A percentile compares a stretch with the other conserved stretches of the same genome.
Evolutionary conservation across 176 grass and related monocot species (phyloP).

Genomic region (Bothriochloa decipiens): DNA sequence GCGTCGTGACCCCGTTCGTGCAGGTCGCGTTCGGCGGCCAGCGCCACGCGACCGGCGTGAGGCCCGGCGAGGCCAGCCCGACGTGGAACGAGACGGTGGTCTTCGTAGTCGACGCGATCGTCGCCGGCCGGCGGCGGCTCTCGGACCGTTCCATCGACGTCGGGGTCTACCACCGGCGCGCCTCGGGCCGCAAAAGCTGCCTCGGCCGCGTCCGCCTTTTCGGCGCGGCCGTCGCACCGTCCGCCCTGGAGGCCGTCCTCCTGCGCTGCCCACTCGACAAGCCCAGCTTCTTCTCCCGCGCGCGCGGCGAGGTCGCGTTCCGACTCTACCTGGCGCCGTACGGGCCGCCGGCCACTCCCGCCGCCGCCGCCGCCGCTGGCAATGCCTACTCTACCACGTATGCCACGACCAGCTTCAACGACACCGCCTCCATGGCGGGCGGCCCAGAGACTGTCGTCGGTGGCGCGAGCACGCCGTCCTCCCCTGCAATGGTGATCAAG

Average conservation of each 20-base stretch:
- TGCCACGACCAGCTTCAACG: not conserved
- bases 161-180: slow-evolving; percentile 19
- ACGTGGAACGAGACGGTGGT: slow-evolving; percentile 34
- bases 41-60: not conserved
- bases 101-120: not conserved
- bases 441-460: slow-evolving; percentile 13
- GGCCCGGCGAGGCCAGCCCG: slow-evolving; percentile 11
- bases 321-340: slow-evolving; percentile 15
- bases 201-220: slow-evolving; percentile 38
- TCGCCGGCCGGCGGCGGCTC: not conserved
- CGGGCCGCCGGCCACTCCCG: not conserved
- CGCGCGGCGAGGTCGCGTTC: slow-evolving; percentile 10
- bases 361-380: not conserved
- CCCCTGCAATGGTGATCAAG: not conserved
- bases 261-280: slow-evolving; percentile 37
- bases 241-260: slow-evolving; percentile 23
- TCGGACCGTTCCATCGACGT: not conserved
- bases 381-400: slow-evolving; percentile 21
- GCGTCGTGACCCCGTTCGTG: slow-evolving; percentile 23
- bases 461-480: slow-evolving; percentile 19
- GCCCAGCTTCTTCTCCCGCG: slow-evolving; percentile 16
- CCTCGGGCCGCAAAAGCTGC: slow-evolving; percentile 21
- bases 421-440: not conserved
- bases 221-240: slow-evolving; percentile 3
- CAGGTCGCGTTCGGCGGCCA: slow-evolving; percentile 31